Conservation (phyloP, 2,329 filamentous ascomycete species). For the Ampelomyces quisqualis region DNA sequence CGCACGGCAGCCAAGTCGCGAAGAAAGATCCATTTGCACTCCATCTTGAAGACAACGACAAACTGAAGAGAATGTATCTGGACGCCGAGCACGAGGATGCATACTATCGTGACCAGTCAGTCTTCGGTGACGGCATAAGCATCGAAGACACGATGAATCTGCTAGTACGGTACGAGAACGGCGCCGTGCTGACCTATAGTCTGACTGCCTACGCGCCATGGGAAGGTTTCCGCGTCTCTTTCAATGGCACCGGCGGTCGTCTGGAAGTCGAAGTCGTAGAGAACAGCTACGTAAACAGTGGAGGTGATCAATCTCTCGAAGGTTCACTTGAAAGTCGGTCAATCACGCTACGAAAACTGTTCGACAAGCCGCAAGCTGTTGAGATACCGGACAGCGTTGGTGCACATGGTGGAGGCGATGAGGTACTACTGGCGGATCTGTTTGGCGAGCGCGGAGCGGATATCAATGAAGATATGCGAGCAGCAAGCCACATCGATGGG, state of each 20-base stretch:
- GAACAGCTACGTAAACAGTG: constrained; percentile 60
- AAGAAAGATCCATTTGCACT: constrained; percentile 60
- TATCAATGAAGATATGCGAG: constrained; percentile 50
- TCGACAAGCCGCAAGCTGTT: constrained; percentile 59
- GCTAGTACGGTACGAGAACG: constrained; percentile 58
- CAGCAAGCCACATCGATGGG: constrained; percentile 61
- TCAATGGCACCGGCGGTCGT: constrained; percentile 60
- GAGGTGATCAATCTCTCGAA: constrained; percentile 58
- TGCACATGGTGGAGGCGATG: constrained; percentile 62
- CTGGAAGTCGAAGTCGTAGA: constrained; percentile 64
- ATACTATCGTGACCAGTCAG: constrained; percentile 63
- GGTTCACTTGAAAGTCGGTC: constrained; percentile 55
- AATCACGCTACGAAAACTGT: constrained; percentile 56
- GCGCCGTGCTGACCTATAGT: constrained; percentile 61
- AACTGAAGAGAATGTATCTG: constrained; percentile 61
- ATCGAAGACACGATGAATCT: constrained; percentile 66
- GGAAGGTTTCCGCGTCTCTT: constrained; percentile 61
- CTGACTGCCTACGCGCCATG: constrained; percentile 63
- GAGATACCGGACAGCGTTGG: constrained; percentile 55
- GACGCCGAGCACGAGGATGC: constrained; percentile 65
- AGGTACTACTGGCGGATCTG: constrained; percentile 58
- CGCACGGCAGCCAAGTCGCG: constrained; percentile 54
- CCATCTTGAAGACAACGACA: constrained; percentile 54
- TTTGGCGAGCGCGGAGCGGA: constrained; percentile 58
- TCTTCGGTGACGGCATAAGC: constrained; percentile 63